These are phyloP conservation scores for Grifola frondosa DNA, from an alignment of 1,284 basidiomycete genomes.

Conservation along the genomic window DNA sequence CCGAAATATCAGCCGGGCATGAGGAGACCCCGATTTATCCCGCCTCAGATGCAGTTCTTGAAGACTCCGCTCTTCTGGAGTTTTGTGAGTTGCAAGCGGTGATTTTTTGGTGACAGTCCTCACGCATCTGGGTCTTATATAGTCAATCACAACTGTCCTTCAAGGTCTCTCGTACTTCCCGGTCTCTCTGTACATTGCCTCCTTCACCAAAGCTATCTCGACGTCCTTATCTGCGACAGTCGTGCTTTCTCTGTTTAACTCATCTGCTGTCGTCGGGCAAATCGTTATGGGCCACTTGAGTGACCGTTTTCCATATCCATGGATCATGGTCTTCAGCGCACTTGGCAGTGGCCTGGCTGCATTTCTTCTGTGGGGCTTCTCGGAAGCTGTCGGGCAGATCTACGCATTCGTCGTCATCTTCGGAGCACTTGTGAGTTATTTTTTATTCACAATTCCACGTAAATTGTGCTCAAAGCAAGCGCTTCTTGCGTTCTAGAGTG, in stretches of 20 bases:
- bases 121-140: neutral
- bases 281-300: conserved; percentile 26
- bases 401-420: conserved; percentile 28
- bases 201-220: conserved; percentile 25
- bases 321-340: conserved; percentile 27
- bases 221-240: conserved; percentile 27
- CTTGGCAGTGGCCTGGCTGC: conserved; percentile 26
- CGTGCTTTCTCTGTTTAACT: conserved; percentile 29
- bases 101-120: neutral
- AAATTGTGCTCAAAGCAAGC: neutral
- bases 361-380: conserved; percentile 31
- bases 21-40: conserved; percentile 22
- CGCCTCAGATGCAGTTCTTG: conserved; percentile 27
- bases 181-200: conserved; percentile 30
- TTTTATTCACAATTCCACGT: neutral
- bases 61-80: conserved; percentile 25
- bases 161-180: conserved; percentile 31
- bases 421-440: conserved; percentile 25
- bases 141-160: conserved; percentile 23
- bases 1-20: conserved; percentile 20
- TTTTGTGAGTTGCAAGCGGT: conserved; percentile 18
- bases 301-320: conserved; percentile 28
- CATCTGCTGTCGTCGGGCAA: conserved; percentile 26
- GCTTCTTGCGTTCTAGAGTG: conserved; percentile 16
- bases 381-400: conserved; percentile 23